phyloP scores from a whole-genome alignment of 2,329 filamentous ascomycete genomes.

The Fusarium sp. region DNA sequence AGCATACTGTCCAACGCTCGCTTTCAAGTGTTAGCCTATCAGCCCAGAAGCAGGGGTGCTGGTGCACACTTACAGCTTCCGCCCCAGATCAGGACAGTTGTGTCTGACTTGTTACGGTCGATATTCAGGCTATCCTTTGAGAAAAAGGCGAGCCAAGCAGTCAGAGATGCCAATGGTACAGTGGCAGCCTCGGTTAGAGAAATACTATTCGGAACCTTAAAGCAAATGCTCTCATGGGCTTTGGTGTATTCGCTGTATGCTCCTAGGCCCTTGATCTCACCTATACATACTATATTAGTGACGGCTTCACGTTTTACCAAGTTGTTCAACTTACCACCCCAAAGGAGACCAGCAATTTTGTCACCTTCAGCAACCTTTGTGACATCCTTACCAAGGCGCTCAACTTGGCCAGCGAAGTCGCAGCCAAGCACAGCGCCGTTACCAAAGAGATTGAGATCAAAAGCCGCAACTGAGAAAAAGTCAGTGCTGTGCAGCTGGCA shows the following conservation, averaged over 20 bases:
- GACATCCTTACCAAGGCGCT: slow-evolving; percentile 47
- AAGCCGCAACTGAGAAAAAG: slow-evolving; percentile 46
- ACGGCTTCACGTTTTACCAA: background rate
- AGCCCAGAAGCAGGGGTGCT: background rate
- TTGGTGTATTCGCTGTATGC: slow-evolving; percentile 56
- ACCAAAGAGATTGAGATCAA: slow-evolving; percentile 54
- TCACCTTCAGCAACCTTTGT: slow-evolving; percentile 39
- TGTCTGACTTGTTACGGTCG: slow-evolving; percentile 25
- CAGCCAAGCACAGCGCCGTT: slow-evolving; percentile 54
- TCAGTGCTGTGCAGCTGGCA: background rate
- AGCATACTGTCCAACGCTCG: slow-evolving; percentile 55
- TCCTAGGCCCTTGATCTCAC: slow-evolving; percentile 50
- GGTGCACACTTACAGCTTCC: slow-evolving; percentile 56
- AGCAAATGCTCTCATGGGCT: slow-evolving; percentile 57
- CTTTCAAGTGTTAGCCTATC: slow-evolving; percentile 33
- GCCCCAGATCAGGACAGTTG: slow-evolving; percentile 57
- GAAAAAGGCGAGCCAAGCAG: slow-evolving; percentile 56
- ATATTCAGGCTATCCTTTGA: slow-evolving; percentile 55
- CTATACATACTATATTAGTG: slow-evolving; percentile 19
- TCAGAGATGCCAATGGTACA: slow-evolving; percentile 55
- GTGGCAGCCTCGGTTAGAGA: slow-evolving; percentile 52
- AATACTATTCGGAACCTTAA: slow-evolving; percentile 52
- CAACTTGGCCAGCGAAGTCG: slow-evolving; percentile 55
- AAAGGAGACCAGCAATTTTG: slow-evolving; percentile 46
- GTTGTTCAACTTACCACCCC: slow-evolving; percentile 45